phyloP scores from a whole-genome alignment of 2,329 filamentous ascomycete species.

The Diaporthe sp. region DNA sequence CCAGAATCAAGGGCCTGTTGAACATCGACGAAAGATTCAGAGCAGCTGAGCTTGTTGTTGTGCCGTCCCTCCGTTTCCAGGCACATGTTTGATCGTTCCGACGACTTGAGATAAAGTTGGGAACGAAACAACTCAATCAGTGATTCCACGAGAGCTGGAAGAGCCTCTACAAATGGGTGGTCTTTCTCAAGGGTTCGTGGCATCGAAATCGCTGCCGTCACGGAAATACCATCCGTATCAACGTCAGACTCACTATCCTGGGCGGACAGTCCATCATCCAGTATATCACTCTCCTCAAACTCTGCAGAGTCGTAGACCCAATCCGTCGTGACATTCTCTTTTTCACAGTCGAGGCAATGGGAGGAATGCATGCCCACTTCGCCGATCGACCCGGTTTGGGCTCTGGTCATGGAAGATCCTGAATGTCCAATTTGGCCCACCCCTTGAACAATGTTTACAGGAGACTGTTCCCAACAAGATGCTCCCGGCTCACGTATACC shows the following conservation, averaged over 20 bases:
- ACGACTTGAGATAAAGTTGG: not conserved
- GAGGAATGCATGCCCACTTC: too few relatives aligned
- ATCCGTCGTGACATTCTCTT: too few relatives aligned
- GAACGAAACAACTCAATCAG: not conserved
- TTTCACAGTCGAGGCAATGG: too few relatives aligned
- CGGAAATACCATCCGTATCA: not conserved
- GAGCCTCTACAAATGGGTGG: not conserved
- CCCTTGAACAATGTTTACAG: not conserved
- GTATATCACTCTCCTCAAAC: not conserved
- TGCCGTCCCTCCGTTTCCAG: not conserved
- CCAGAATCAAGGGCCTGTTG: not conserved
- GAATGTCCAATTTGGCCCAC: not conserved
- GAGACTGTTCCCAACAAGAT: not conserved
- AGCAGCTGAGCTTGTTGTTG: not conserved
- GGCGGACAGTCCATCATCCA: not conserved
- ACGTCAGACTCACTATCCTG: not conserved
- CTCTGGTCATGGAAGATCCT: not conserved
- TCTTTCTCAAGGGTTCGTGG: not conserved
- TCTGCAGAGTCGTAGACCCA: too few relatives aligned
- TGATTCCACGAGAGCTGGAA: not conserved
- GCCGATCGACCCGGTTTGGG: too few relatives aligned
- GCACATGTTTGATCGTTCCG: not conserved
- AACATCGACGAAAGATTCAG: not conserved
- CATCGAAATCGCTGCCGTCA: not conserved
- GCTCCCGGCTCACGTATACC: not conserved